These are phyloP conservation scores for Phytophthora citrophthora DNA, from an alignment of 352 stramenopile species.

Conservation along the genomic window DNA sequence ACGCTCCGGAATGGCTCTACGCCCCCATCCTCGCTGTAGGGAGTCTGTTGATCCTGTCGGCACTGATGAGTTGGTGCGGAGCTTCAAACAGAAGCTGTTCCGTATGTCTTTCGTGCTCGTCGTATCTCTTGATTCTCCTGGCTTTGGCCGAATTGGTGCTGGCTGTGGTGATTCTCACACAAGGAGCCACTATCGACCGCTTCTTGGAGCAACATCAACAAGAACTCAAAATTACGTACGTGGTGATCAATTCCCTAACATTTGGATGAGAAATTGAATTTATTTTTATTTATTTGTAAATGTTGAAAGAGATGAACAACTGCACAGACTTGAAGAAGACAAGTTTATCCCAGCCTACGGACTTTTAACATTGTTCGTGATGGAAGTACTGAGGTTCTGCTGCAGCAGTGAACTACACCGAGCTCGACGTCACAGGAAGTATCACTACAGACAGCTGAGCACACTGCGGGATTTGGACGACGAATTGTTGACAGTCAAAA, in stretches of 20 bases:
- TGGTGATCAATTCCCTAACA: slow-evolving; percentile 1
- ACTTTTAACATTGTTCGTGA: slow-evolving; percentile 64
- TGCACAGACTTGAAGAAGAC: slow-evolving; percentile 60
- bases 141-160: slow-evolving; percentile 65
- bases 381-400: slow-evolving; percentile 76
- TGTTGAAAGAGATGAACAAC: slow-evolving; percentile 55
- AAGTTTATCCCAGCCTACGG: slow-evolving; percentile 75
- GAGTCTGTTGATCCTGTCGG: slow-evolving; percentile 50
- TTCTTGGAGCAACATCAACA: slow-evolving; percentile 72
- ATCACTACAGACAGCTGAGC: slow-evolving; percentile 61
- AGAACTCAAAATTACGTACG: slow-evolving; percentile 67
- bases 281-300: not conserved
- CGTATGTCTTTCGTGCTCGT: slow-evolving; percentile 60
- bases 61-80: slow-evolving; percentile 72
- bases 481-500: slow-evolving; percentile 69
- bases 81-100: slow-evolving; percentile 54
- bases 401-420: slow-evolving; percentile 66
- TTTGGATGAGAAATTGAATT: slow-evolving; percentile 1
- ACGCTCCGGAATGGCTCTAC: slow-evolving; percentile 75
- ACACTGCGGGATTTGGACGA: slow-evolving; percentile 73
- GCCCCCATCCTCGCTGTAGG: slow-evolving; percentile 62
- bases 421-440: slow-evolving; percentile 56
- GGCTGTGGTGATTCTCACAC: slow-evolving; percentile 72
- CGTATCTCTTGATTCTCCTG: slow-evolving; percentile 66
- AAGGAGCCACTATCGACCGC: slow-evolving; percentile 60